Conservation (phyloP, 1,139 yeast species). For the Blastobotrys raffinosifermentans region DNA sequence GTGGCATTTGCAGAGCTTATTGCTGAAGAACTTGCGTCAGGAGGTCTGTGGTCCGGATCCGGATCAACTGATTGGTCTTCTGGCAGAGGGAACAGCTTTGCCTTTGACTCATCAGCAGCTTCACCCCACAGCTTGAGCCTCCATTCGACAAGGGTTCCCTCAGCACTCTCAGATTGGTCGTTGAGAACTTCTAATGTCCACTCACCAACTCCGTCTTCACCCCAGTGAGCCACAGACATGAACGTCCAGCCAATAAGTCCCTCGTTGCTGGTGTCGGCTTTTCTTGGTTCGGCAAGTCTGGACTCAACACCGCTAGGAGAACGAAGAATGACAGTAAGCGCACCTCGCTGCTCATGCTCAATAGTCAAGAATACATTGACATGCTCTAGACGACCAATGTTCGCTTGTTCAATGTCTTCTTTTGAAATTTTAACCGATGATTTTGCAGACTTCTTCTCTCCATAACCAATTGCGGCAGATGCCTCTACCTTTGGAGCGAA, state of each 20-base stretch:
- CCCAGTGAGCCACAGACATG: conserved; percentile 99
- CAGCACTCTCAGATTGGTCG: conserved; percentile 30
- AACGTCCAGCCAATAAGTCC: conserved; percentile 87
- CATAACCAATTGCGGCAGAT: conserved; percentile 21
- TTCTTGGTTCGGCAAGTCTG: conserved; percentile 67
- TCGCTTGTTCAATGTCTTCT: conserved; percentile 47
- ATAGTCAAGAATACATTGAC: conserved; percentile 76
- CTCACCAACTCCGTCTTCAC: conserved; percentile 73
- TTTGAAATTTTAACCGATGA: conserved; percentile 45
- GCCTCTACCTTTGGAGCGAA: conserved; percentile 44
- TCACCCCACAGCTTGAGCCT: conserved; percentile 80
- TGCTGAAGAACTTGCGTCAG: conserved; percentile 3
- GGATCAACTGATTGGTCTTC: conserved; percentile 15
- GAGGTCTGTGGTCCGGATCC: conserved; percentile 11
- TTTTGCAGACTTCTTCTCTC: conserved; percentile 30
- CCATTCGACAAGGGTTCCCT: conserved; percentile 60
- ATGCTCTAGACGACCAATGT: conserved; percentile 75
- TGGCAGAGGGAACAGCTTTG: conserved; percentile 38
- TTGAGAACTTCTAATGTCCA: conserved; percentile 71
- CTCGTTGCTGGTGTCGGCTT: conserved; percentile 45
- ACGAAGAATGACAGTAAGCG: conserved; percentile 53
- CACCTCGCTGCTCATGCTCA: conserved; percentile 62
- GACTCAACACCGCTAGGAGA: conserved; percentile 77
- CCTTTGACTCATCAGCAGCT: conserved; percentile 55
- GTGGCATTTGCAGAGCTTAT: conserved; percentile 3